Base-by-base conservation (phyloP, 305 asterid species). In the Salvia sclarea region DNA sequence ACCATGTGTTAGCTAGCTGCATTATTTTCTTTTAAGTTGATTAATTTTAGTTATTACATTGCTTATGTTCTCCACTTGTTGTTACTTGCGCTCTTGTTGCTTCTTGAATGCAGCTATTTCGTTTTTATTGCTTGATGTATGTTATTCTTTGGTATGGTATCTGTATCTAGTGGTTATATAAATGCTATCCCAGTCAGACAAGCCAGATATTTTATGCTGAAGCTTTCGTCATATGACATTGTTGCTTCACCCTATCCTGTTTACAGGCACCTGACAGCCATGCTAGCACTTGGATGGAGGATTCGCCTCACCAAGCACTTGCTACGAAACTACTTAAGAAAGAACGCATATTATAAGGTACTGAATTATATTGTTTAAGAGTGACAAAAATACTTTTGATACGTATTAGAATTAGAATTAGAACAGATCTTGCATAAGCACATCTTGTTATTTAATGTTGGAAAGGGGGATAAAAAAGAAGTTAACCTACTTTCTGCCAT, bases 251-350 rank as follows among this genome's bases (percentile, higher is more conserved):
- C 64, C 25, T 25, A 24, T 65, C 60, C 66, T 78, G 53, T 73
- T 68, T 64, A 31, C 82, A 94, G 99, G 87, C 86, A 91, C 81
- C 88, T 94, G 81, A 91, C 97, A 31, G 62, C 88, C 44, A 73
- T 82, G 82, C 92, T 94, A 76, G 99, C 99, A 22, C 96, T 94
- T 80, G 99, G 97, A 79, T 94, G 99, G 99, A 91, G 98, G 71
- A 94, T 91, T 78, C 93, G 99, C 66, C 81, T 94, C 75, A 91
- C 99, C 73, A 86, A 85, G 80, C 97, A 94, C 83, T 79, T 94
- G 48, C 86, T 91, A 33, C 87, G 77, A 72, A 88, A 84, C 76
- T 94, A 91, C 83, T 79, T 94, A 66, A 85, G 89, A 76, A 94
- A 80, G 57, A 94, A 88, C 61, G 99, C 97, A 63, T 94, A 89